Evolutionary conservation across 805 yeast species (phyloP).

Genomic region (Nakazawaea pomicola): DNA sequence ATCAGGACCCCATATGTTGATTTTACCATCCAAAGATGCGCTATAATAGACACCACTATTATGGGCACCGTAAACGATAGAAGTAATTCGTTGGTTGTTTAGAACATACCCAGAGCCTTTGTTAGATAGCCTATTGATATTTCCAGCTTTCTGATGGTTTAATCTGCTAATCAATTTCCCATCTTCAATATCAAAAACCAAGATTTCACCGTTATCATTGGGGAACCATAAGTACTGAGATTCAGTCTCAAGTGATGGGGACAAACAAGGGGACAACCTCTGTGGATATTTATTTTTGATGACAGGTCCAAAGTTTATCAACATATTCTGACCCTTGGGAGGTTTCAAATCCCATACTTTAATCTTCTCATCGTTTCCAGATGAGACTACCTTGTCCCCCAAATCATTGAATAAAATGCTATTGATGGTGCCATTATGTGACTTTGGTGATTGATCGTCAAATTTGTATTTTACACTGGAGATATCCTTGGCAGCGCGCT

Average conservation of each 20-base stretch:
- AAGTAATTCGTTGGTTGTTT: slow-evolving; percentile 34
- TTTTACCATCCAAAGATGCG: slow-evolving; percentile 66
- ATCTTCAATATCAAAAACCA: slow-evolving; percentile 51
- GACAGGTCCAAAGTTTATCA: slow-evolving; percentile 73
- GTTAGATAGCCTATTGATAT: slow-evolving; percentile 20
- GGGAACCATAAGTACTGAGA: slow-evolving; percentile 62
- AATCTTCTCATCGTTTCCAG: slow-evolving; percentile 78
- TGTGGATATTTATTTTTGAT: slow-evolving; percentile 62
- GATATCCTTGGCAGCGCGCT: slow-evolving; percentile 11
- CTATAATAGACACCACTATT: slow-evolving; percentile 43
- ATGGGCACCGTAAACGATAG: slow-evolving; percentile 45
- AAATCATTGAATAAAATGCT: slow-evolving; percentile 69
- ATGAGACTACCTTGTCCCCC: slow-evolving; percentile 58
- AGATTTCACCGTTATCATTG: slow-evolving; percentile 68
- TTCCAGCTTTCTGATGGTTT: slow-evolving; percentile 35
- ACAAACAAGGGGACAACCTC: slow-evolving; percentile 49
- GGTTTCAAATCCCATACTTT: slow-evolving; percentile 72
- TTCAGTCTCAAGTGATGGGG: slow-evolving; percentile 47
- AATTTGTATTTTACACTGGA: slow-evolving; percentile 9
- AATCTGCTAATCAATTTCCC: slow-evolving; percentile 61
- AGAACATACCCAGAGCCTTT: slow-evolving; percentile 4
- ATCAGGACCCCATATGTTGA: slow-evolving; percentile 50
- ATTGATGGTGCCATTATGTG: slow-evolving; percentile 77
- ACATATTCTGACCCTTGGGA: slow-evolving; percentile 43
- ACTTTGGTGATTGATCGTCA: slow-evolving; percentile 33